phyloP scores from a whole-genome alignment of 225 moss, liverwort and hornwort species.

The Physcomitrellopsis africana region DNA sequence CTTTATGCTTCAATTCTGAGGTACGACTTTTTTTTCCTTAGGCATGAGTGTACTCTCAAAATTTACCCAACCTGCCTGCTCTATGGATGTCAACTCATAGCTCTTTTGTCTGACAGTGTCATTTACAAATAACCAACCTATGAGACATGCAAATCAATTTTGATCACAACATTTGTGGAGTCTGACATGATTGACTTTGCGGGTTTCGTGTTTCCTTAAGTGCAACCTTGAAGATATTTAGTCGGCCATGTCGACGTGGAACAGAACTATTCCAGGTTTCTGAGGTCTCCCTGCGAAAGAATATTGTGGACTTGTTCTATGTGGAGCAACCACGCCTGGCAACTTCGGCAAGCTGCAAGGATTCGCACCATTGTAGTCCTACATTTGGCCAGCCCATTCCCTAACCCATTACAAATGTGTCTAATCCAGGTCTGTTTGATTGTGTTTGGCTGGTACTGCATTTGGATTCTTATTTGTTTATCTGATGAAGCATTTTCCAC shows the following conservation, averaged over 20 bases:
- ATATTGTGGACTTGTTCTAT: conserved; percentile 75
- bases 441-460: conserved; percentile 21
- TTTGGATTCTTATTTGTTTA: conserved; percentile 12
- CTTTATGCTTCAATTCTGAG: conserved; percentile 81
- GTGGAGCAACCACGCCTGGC: conserved; percentile 56
- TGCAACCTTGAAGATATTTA: conserved; percentile 78
- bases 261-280: conserved; percentile 73
- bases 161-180: conserved; percentile 9
- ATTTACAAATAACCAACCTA: neutral
- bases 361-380: conserved; percentile 67
- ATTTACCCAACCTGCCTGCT: neutral
- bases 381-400: conserved; percentile 77
- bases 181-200: conserved; percentile 10
- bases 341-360: conserved; percentile 79
- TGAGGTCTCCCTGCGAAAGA: conserved; percentile 79
- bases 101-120: neutral
- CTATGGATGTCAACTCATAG: neutral
- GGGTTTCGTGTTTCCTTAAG: conserved; percentile 38
- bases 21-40: conserved; percentile 34
- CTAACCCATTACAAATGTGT: conserved; percentile 62
- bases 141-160: conserved; percentile 14
- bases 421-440: conserved; percentile 41
- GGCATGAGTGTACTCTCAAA: neutral
- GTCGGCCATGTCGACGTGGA: conserved; percentile 65
- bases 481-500: conserved; percentile 1